phyloP scores from a whole-genome alignment of 176 grass and related monocot species.

The Neostapfia colusana region DNA sequence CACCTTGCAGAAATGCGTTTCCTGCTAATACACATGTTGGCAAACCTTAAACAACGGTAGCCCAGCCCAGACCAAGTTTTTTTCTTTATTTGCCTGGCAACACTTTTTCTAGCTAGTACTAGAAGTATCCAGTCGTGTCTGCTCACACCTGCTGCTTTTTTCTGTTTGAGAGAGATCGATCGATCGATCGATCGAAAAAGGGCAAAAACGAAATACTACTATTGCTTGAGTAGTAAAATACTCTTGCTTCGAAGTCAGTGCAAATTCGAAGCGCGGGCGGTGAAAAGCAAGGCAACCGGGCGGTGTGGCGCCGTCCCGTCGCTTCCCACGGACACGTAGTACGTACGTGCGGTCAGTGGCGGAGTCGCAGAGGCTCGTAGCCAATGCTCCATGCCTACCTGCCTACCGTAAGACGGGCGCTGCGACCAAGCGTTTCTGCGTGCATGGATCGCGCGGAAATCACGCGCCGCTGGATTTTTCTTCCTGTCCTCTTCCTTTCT shows the following conservation, averaged over 20 bases:
- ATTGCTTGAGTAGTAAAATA: background rate
- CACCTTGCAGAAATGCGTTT: too few species aligned
- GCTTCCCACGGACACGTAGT: background rate
- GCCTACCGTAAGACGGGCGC: background rate
- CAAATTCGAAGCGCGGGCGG: background rate
- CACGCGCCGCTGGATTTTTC: constrained; percentile 26
- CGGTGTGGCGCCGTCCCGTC: background rate
- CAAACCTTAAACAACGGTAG: background rate
- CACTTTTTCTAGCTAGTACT: too few species aligned
- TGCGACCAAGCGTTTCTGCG: constrained; percentile 12
- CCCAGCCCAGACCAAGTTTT: background rate
- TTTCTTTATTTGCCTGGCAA: background rate
- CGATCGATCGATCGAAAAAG: background rate
- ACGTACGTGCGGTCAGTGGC: background rate
- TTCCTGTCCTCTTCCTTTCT: background rate
- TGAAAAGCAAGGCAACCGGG: background rate
- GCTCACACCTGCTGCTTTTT: background rate
- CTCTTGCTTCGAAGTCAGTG: constrained; percentile 30
- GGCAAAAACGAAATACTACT: background rate
- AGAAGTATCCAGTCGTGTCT: background rate
- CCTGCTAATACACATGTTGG: background rate
- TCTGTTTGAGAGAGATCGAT: background rate
- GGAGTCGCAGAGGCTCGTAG: background rate
- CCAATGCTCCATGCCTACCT: background rate
- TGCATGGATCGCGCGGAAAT: constrained; percentile 56